Conservation (phyloP, 495 filamentous ascomycete genomes). For the Stereocaulon alpinum region DNA sequence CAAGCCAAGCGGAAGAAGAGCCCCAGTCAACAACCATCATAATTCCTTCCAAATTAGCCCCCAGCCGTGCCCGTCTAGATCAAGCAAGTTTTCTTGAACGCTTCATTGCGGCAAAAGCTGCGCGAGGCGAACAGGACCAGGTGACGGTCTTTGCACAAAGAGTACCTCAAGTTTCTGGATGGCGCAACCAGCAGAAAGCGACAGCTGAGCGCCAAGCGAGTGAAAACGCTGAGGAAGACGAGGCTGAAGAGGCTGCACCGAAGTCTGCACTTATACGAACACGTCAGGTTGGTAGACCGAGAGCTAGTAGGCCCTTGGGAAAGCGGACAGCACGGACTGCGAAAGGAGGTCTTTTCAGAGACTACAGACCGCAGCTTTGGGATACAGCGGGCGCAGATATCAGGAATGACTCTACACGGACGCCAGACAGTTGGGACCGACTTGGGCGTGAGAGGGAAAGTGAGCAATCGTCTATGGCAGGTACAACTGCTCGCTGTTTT, state of each 20-base stretch:
- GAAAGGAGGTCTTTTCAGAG: constrained; percentile 9
- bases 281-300: not conserved
- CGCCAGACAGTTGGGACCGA: constrained; percentile 8
- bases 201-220: not conserved
- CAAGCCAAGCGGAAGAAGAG: not conserved
- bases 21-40: not conserved
- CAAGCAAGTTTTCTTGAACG: constrained; percentile 38
- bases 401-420: not conserved
- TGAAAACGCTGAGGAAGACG: not conserved
- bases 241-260: not conserved
- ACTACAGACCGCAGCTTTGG: constrained; percentile 7
- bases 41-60: constrained; percentile 4
- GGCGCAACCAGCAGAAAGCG: constrained; percentile 12
- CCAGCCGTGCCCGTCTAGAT: constrained; percentile 21
- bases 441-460: not conserved
- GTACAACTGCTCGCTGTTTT: not conserved
- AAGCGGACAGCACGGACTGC: not conserved
- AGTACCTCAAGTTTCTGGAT: constrained; percentile 10
- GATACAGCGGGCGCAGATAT: constrained; percentile 10
- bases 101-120: constrained; percentile 33
- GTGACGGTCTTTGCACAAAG: constrained; percentile 23
- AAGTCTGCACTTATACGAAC: not conserved
- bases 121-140: constrained; percentile 36
- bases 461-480: not conserved
- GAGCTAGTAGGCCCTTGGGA: not conserved